phyloP scores from a whole-genome alignment of 306 rosid genomes.

The Citrullus mucosospermus region DNA sequence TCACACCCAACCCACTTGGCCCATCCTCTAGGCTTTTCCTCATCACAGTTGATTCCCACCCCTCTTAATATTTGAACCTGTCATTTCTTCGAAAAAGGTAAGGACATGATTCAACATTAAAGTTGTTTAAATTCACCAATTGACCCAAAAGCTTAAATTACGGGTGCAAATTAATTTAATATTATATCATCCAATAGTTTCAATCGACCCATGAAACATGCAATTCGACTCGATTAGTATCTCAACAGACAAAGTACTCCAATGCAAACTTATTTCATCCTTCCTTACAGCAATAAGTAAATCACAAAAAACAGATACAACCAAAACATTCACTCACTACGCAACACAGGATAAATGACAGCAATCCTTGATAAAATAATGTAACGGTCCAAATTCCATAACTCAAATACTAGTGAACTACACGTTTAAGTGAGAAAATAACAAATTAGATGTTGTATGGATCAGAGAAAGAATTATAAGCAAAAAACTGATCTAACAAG shows the following conservation, averaged over 20 bases:
- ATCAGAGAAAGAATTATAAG: background rate
- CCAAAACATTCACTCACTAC: background rate
- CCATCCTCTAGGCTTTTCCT: too few relatives aligned
- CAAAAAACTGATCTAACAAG: background rate
- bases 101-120: too few relatives aligned
- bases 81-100: too few relatives aligned
- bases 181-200: too few relatives aligned
- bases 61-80: too few relatives aligned
- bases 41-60: too few relatives aligned
- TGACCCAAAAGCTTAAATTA: too few relatives aligned
- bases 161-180: too few relatives aligned
- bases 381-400: background rate
- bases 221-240: background rate
- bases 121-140: too few relatives aligned
- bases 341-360: background rate
- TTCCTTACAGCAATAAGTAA: background rate
- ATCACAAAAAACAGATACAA: background rate
- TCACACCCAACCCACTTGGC: too few relatives aligned
- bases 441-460: background rate
- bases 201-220: background rate
- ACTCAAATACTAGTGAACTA: background rate
- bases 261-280: background rate
- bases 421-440: background rate
- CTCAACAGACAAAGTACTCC: background rate
- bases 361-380: slow-evolving; percentile 1